A percentile compares a stretch with the other conserved stretches of the same genome.
These are phyloP conservation scores for Coriaria nepalensis DNA, from an alignment of 306 rosid genomes.

Conservation along the genomic window DNA sequence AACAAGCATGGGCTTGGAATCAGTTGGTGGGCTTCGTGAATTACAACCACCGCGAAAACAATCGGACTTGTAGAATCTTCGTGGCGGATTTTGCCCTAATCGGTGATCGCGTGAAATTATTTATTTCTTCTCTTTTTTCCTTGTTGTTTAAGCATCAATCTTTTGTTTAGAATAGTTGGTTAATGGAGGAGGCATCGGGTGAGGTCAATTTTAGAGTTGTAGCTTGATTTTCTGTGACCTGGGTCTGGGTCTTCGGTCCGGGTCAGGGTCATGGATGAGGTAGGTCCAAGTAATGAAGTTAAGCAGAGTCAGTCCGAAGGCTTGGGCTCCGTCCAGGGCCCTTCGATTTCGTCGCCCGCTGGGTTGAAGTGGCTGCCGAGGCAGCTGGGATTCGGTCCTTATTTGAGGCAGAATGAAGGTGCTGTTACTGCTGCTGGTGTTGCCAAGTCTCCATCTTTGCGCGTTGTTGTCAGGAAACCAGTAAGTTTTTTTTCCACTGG, in stretches of 20 bases:
- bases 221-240: conserved; percentile 30
- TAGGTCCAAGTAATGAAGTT: conserved; percentile 31
- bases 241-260: conserved; percentile 30
- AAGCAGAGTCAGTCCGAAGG: conserved; percentile 27
- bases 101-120: background rate
- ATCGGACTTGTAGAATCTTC: conserved; percentile 6
- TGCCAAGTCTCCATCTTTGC: conserved; percentile 31
- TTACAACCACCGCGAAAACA: conserved; percentile 4
- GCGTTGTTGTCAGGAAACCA: conserved; percentile 48
- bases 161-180: conserved; percentile 15
- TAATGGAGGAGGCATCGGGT: conserved; percentile 35
- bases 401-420: conserved; percentile 18
- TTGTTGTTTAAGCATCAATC: background rate
- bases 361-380: conserved; percentile 41
- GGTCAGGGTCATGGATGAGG: conserved; percentile 69
- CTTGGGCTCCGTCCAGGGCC: conserved; percentile 11
- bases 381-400: conserved; percentile 50
- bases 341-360: conserved; percentile 16
- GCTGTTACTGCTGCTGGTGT: background rate
- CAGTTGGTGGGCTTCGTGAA: conserved; percentile 44
- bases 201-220: conserved; percentile 27
- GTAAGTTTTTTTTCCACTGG: conserved; percentile 27
- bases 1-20: conserved; percentile 67
- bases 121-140: conserved; percentile 3
- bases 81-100: background rate